Conservation (phyloP, 495 filamentous ascomycete species). For the Friedmanniomyces simplex region DNA sequence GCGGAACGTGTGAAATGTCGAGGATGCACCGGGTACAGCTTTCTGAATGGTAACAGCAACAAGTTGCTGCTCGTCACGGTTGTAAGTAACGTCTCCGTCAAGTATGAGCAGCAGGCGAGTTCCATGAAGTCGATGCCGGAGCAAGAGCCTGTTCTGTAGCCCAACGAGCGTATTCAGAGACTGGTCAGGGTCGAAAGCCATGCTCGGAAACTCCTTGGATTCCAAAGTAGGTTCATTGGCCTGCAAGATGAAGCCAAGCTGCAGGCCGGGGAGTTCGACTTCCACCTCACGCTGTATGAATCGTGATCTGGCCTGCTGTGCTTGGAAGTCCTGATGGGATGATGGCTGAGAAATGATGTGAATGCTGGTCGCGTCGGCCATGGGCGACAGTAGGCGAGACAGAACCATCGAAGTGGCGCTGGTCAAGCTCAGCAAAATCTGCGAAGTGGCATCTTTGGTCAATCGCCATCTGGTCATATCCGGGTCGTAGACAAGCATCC, state of each 20-base stretch:
- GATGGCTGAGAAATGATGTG: conserved; percentile 30
- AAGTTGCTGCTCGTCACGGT: neutral
- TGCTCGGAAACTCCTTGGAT: conserved; percentile 45
- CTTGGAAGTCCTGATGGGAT: neutral
- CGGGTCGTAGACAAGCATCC: neutral
- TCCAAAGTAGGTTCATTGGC: conserved; percentile 26
- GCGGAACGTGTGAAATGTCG: conserved; percentile 27
- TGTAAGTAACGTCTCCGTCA: conserved; percentile 19
- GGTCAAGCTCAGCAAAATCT: conserved; percentile 30
- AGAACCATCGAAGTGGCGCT: conserved; percentile 28
- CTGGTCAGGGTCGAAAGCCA: conserved; percentile 44
- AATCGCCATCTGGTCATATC: neutral
- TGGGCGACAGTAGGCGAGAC: conserved; percentile 27
- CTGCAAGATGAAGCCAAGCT: conserved; percentile 40
- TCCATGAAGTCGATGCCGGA: conserved; percentile 21
- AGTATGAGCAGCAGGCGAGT: conserved; percentile 1
- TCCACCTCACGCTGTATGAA: conserved; percentile 21
- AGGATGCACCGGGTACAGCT: neutral
- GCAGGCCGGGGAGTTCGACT: conserved; percentile 40
- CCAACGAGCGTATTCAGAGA: conserved; percentile 42
- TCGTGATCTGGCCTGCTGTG: neutral
- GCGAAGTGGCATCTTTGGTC: neutral
- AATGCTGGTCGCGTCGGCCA: conserved; percentile 29
- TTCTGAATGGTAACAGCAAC: neutral
- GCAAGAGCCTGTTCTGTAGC: conserved; percentile 43